These are phyloP conservation scores for Citrullus colocynthis DNA, from an alignment of 306 rosid species.

Conservation along the genomic window DNA sequence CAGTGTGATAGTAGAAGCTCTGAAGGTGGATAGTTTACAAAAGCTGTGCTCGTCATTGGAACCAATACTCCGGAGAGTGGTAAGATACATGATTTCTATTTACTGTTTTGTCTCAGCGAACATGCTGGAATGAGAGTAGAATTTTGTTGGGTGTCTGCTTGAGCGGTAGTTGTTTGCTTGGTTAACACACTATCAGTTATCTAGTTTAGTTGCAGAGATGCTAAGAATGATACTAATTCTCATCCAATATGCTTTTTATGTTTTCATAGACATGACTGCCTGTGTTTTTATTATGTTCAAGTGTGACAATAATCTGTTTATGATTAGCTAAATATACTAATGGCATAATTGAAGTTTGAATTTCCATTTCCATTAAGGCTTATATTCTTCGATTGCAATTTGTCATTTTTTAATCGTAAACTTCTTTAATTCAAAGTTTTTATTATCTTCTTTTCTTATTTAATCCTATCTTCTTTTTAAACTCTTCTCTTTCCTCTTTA, in stretches of 20 bases:
- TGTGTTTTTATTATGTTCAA: not conserved
- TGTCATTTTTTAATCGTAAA: not conserved
- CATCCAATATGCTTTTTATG: not conserved
- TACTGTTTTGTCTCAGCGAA: not conserved
- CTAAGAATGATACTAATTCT: not conserved
- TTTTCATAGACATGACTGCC: not conserved
- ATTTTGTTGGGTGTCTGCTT: not conserved
- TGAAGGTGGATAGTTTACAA: constrained; percentile 74
- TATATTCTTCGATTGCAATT: not conserved
- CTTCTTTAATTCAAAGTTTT: not conserved
- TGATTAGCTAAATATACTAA: not conserved
- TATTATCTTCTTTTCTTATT: not conserved
- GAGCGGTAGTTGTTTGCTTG: not conserved
- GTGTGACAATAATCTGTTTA: not conserved
- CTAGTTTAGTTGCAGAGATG: not conserved
- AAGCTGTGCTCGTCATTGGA: constrained; percentile 71
- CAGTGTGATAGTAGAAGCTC: constrained; percentile 79
- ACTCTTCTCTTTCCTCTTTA: not conserved
- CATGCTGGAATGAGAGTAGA: not conserved
- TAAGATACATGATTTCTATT: constrained; percentile 24
- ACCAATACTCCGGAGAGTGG: constrained; percentile 77
- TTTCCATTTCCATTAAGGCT: not conserved
- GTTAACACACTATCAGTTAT: not conserved
- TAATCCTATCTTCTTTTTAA: not conserved
- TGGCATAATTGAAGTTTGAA: not conserved